These are phyloP conservation scores for Myriosclerotinia curreyana DNA, from an alignment of 2,329 filamentous ascomycete genomes.

Conservation along the genomic window DNA sequence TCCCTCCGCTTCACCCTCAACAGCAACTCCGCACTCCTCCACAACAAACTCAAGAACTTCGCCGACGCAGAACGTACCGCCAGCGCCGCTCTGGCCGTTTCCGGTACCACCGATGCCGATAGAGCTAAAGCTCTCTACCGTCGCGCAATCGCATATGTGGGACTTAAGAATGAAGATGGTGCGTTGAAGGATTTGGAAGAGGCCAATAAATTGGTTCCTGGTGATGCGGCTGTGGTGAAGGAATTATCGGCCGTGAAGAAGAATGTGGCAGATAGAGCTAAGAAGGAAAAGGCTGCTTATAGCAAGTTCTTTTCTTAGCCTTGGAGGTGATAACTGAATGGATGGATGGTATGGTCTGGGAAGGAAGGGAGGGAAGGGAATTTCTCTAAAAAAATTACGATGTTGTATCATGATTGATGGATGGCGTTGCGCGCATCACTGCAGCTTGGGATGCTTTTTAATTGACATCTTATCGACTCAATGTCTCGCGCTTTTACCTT, in stretches of 20 bases:
- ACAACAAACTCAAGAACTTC: conserved; percentile 74
- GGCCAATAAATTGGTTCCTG: conserved; percentile 71
- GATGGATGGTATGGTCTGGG: background rate
- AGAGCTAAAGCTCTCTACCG: conserved; percentile 88
- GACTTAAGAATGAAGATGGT: conserved; percentile 78
- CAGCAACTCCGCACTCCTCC: conserved; percentile 82
- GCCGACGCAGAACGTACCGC: conserved; percentile 69
- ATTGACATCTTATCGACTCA: background rate
- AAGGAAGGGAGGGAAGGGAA: background rate
- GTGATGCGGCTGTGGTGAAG: conserved; percentile 69
- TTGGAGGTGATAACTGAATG: background rate
- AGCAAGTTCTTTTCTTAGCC: conserved; percentile 74
- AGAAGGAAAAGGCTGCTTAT: conserved; percentile 89
- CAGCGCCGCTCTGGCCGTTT: conserved; percentile 66
- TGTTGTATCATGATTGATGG: conserved; percentile 12
- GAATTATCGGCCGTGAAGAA: conserved; percentile 79
- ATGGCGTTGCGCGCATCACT: background rate
- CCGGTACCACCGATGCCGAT: conserved; percentile 67
- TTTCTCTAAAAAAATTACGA: background rate
- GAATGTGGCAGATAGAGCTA: conserved; percentile 65
- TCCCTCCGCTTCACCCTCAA: conserved; percentile 80
- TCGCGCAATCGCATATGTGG: conserved; percentile 70
- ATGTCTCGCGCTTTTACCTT: background rate
- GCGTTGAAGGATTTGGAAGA: conserved; percentile 73
- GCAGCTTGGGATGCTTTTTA: conserved; percentile 2